Percentiles rank a stretch among this genome's conserved stretches.
Evolutionary conservation across 106 monocot genomes (phyloP).

Genomic region (Gastrodia elata): DNA sequence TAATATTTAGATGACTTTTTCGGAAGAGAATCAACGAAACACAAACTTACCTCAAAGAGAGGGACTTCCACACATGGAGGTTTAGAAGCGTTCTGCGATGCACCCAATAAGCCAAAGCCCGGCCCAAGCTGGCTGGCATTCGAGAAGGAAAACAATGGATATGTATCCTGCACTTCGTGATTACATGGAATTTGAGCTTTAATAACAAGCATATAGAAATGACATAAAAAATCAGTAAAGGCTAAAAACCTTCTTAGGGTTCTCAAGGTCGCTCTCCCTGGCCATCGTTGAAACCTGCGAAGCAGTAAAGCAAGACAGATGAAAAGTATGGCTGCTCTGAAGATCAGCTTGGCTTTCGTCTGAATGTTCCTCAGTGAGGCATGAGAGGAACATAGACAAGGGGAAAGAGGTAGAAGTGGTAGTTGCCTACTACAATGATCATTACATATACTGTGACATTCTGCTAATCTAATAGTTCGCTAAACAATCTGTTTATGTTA

Average conservation of each 20-base stretch:
- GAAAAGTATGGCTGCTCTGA: background rate
- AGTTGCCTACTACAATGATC: too few species aligned
- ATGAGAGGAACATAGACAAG: too few species aligned
- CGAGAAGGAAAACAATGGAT: constrained; percentile 34
- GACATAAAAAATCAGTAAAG: background rate
- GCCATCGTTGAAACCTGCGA: background rate
- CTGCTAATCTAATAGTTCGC: too few species aligned
- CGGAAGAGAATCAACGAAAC: too few species aligned
- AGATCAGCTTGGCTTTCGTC: too few species aligned
- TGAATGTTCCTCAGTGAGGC: too few species aligned
- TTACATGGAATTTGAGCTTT: background rate
- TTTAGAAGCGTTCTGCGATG: constrained; percentile 20
- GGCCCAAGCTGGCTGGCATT: background rate
- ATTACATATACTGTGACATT: too few species aligned
- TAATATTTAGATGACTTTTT: too few species aligned
- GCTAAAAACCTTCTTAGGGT: background rate
- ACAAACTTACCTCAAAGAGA: constrained; percentile 30
- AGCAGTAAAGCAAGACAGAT: background rate
- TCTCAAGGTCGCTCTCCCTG: background rate
- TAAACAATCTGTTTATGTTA: too few species aligned
- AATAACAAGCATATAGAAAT: background rate
- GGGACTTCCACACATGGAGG: constrained; percentile 66
- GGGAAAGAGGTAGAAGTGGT: too few species aligned
- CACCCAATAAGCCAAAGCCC: constrained; percentile 28
- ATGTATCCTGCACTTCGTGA: constrained; percentile 17